phyloP scores from a whole-genome alignment of 2,329 filamentous ascomycete species.

The Fusarium setosum region DNA sequence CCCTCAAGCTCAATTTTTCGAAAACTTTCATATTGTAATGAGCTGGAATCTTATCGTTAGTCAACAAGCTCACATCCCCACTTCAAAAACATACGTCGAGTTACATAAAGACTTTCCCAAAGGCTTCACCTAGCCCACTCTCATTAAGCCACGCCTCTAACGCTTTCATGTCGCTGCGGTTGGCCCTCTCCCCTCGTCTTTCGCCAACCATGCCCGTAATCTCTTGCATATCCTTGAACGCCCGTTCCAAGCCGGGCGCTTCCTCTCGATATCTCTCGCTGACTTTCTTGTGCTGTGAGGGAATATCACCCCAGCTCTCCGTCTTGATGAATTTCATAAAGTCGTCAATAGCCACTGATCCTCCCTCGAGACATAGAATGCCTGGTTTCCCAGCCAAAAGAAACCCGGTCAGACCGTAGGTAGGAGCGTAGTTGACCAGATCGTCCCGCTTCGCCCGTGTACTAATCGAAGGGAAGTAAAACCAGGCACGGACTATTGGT shows the following conservation, averaged over 20 bases:
- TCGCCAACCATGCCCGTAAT: slow-evolving; percentile 64
- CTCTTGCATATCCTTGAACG: slow-evolving; percentile 66
- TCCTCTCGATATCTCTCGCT: slow-evolving; percentile 64
- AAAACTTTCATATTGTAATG: no score
- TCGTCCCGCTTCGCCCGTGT: slow-evolving; percentile 69
- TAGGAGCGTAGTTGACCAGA: slow-evolving; percentile 63
- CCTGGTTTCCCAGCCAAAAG: slow-evolving; percentile 71
- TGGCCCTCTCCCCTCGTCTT: slow-evolving; percentile 59
- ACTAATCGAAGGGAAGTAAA: slow-evolving; percentile 71
- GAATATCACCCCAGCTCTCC: slow-evolving; percentile 72
- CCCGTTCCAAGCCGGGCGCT: slow-evolving; percentile 45
- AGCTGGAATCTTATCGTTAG: no score
- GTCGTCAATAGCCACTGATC: slow-evolving; percentile 59
- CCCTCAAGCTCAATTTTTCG: no score
- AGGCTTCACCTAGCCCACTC: slow-evolving; percentile 38
- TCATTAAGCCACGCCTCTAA: slow-evolving; percentile 61
- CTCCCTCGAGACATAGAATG: slow-evolving; percentile 62
- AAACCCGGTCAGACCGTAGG: slow-evolving; percentile 67
- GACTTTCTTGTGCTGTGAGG: slow-evolving; percentile 71
- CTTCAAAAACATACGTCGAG: neutral
- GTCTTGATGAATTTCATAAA: slow-evolving; percentile 74
- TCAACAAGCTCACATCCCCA: neutral
- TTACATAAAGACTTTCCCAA: slow-evolving; percentile 42
- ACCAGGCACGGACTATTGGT: slow-evolving; percentile 66
- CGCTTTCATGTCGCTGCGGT: slow-evolving; percentile 64